These are phyloP conservation scores for Rhizoclosmatium globosum DNA, from an alignment of 192 early-diverging fungal species.

Conservation along the genomic window DNA sequence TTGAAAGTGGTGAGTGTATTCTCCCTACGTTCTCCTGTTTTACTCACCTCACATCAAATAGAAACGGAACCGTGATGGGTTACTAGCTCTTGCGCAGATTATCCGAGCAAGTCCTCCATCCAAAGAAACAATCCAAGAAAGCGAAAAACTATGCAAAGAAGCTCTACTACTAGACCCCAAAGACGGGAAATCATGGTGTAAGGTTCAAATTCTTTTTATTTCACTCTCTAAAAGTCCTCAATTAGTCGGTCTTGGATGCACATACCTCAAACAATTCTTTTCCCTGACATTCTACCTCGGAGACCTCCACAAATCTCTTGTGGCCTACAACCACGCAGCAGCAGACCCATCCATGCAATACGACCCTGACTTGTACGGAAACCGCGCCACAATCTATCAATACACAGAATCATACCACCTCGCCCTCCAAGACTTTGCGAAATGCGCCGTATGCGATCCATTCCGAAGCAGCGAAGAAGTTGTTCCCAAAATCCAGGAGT, in stretches of 20 bases:
- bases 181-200: slow-evolving; percentile 33
- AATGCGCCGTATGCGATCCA: slow-evolving; percentile 21
- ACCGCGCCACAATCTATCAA: slow-evolving; percentile 22
- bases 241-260: slow-evolving; percentile 23
- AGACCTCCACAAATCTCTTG: neutral
- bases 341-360: slow-evolving; percentile 1
- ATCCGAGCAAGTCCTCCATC: slow-evolving; percentile 1
- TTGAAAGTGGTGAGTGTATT: slow-evolving; percentile 15
- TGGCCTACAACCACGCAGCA: neutral
- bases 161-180: slow-evolving; percentile 21
- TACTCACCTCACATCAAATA: neutral
- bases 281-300: neutral
- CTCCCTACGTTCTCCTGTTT: neutral
- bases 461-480: slow-evolving; percentile 10
- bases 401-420: slow-evolving; percentile 19
- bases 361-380: slow-evolving; percentile 34
- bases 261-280: slow-evolving; percentile 13
- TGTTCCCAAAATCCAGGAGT: neutral
- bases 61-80: slow-evolving; percentile 27
- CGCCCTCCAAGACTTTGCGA: slow-evolving; percentile 19
- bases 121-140: slow-evolving; percentile 8
- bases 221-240: neutral
- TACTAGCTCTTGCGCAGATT: slow-evolving; percentile 23
- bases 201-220: slow-evolving; percentile 5
- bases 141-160: slow-evolving; percentile 34